These are phyloP conservation scores for Debaryomyces tyrocola DNA, from an alignment of 805 yeast genomes.

Conservation along the genomic window DNA sequence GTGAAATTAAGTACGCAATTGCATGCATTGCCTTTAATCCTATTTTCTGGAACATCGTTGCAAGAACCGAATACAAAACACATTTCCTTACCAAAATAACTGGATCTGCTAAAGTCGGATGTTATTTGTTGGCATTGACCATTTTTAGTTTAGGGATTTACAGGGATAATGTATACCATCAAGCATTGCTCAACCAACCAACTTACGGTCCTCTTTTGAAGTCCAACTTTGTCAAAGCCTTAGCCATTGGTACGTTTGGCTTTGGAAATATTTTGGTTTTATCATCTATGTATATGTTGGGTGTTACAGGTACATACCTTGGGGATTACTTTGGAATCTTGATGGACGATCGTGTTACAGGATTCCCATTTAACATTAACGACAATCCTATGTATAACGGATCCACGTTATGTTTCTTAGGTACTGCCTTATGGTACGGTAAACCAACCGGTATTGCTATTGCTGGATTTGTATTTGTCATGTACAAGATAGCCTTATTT, in stretches of 20 bases:
- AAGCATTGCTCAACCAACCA: conserved; percentile 72
- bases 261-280: conserved; percentile 80
- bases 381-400: conserved; percentile 98
- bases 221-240: conserved; percentile 35
- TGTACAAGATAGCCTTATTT: conserved; percentile 80
- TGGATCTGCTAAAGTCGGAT: conserved; percentile 70
- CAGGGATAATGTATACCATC: conserved; percentile 74
- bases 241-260: conserved; percentile 57
- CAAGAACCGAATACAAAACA: conserved; percentile 80
- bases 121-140: conserved; percentile 78
- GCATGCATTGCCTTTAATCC: conserved; percentile 86
- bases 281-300: conserved; percentile 86
- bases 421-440: conserved; percentile 83
- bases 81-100: conserved; percentile 73
- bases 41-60: conserved; percentile 91
- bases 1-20: conserved; percentile 42
- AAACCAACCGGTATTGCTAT: conserved; percentile 87
- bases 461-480: conserved; percentile 67
- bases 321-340: conserved; percentile 98
- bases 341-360: conserved; percentile 85
- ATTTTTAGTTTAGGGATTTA: conserved; percentile 84
- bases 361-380: conserved; percentile 88
- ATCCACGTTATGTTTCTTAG: conserved; percentile 83
- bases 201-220: conserved; percentile 54
- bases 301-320: conserved; percentile 92